These are phyloP conservation scores for Themeda triandra DNA, from an alignment of 176 grass and related monocot species.

Conservation along the genomic window DNA sequence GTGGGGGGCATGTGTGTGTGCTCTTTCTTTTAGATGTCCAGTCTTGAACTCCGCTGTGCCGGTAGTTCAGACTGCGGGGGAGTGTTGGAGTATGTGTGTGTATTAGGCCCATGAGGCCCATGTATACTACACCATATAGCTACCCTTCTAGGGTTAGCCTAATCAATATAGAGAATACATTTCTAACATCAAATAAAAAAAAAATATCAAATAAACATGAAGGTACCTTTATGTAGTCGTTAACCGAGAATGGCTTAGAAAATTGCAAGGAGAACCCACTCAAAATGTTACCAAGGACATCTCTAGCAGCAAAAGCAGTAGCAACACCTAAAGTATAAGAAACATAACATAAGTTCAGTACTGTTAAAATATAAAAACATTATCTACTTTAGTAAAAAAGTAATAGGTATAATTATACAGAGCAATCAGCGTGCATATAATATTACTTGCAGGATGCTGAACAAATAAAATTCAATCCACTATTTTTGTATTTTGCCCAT, in stretches of 20 bases:
- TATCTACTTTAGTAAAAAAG: neutral
- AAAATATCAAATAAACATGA: neutral
- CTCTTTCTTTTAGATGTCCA: no score
- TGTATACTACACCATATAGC: no score
- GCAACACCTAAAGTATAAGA: constrained; percentile 67
- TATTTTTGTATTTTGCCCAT: neutral
- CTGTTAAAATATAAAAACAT: neutral
- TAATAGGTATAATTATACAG: neutral
- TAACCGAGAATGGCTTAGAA: constrained; percentile 74
- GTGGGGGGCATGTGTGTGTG: no score
- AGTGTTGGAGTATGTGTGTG: no score
- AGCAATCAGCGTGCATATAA: neutral
- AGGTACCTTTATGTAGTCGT: constrained; percentile 90
- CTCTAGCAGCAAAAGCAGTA: constrained; percentile 98
- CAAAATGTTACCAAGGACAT: constrained; percentile 93
- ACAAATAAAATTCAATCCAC: neutral
- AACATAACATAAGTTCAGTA: constrained; percentile 12
- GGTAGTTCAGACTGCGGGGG: no score
- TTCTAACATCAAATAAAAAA: no score
- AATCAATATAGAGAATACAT: no score
- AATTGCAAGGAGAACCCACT: constrained; percentile 93
- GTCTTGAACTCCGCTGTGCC: no score
- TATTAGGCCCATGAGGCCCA: no score
- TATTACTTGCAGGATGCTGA: constrained; percentile 11
- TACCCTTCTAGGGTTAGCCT: no score